These are phyloP conservation scores for Hortaea werneckii DNA, from an alignment of 2,329 filamentous ascomycete species.

Conservation along the genomic window DNA sequence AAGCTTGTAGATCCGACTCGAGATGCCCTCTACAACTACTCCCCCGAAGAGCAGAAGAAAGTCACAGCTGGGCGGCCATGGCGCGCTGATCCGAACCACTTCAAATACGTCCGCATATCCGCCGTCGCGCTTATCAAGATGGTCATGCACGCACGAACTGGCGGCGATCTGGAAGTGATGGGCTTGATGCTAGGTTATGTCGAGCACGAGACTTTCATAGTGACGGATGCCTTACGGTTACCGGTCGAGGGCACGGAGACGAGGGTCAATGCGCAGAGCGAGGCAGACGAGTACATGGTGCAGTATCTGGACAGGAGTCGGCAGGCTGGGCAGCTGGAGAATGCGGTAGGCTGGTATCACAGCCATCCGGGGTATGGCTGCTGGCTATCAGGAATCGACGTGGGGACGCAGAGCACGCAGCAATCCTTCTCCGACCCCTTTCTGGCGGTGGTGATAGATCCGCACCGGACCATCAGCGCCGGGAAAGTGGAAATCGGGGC, in stretches of 20 bases:
- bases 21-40: slow-evolving; percentile 86
- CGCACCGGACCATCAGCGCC: slow-evolving; percentile 85
- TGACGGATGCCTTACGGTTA: slow-evolving; percentile 87
- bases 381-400: slow-evolving; percentile 95
- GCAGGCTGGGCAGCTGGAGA: slow-evolving; percentile 70
- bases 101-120: slow-evolving; percentile 87
- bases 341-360: slow-evolving; percentile 97
- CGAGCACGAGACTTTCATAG: slow-evolving; percentile 71
- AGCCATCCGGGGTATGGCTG: slow-evolving; percentile 95
- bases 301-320: slow-evolving; percentile 69
- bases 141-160: slow-evolving; percentile 97
- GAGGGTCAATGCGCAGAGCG: slow-evolving; percentile 86
- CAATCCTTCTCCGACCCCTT: slow-evolving; percentile 84
- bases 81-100: slow-evolving; percentile 70
- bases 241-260: slow-evolving; percentile 99
- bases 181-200: slow-evolving; percentile 96
- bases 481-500: slow-evolving; percentile 96
- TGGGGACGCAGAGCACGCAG: slow-evolving; percentile 75
- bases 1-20: slow-evolving; percentile 74
- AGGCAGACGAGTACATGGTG: slow-evolving; percentile 95
- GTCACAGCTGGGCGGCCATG: slow-evolving; percentile 61
- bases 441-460: slow-evolving; percentile 90
- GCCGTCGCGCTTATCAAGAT: slow-evolving; percentile 94
- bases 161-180: slow-evolving; percentile 90
- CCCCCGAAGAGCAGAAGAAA: slow-evolving; percentile 55